Evolutionary conservation across 2,329 filamentous ascomycete genomes (phyloP), one percentile per base, ranked within the genome.

Genomic region (Helminthosporium solani): DNA sequence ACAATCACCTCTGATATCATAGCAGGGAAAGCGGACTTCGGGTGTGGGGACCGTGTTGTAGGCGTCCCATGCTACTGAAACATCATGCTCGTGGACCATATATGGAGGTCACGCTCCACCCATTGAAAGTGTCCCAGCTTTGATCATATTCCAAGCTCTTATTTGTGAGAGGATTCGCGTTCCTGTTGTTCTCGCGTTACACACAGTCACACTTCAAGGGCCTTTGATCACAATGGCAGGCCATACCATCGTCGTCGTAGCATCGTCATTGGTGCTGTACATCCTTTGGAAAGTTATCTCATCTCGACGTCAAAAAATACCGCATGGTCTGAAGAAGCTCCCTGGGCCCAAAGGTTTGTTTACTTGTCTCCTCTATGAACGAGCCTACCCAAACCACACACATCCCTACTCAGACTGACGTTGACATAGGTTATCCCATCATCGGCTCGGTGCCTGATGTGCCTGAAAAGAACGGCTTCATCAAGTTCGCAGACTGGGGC

Each of bases 401-500:
- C 21, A 47, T 30, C 28, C 20, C 30, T 11, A n/a, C 53, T 60
- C 40, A 62, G 43, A 34, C 20, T 46, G 3, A 41, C 28, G 12
- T 51, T 7, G 3, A 35, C 30, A n/a, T 43, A 75, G 73, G 72
- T 20, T 70, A 70, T 34, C 73, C 73, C 2, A 59, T 75, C 34
- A 57, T 75, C 31, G 73, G 73, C 27, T 71, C 67, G 7, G 63
- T 74, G 8, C 71, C 67, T 37, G 71, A 75, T 15, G 61, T 75
- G 3, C 73, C 73, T 20, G 69, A 72, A 34, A 70, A 73, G 54
- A 72, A 73, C 45, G 59, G 66, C 21, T 73, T 71, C 56, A 66
- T 75, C 51, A 75, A 74, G 43, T 75, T 75, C 38, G 63, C 71
- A n/a, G 70, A 75, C 33, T 75, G 73, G 73, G 67, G 66, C 33